phyloP scores from a whole-genome alignment of 2,329 filamentous ascomycete species.

The Reticulascus tulasneorum region DNA sequence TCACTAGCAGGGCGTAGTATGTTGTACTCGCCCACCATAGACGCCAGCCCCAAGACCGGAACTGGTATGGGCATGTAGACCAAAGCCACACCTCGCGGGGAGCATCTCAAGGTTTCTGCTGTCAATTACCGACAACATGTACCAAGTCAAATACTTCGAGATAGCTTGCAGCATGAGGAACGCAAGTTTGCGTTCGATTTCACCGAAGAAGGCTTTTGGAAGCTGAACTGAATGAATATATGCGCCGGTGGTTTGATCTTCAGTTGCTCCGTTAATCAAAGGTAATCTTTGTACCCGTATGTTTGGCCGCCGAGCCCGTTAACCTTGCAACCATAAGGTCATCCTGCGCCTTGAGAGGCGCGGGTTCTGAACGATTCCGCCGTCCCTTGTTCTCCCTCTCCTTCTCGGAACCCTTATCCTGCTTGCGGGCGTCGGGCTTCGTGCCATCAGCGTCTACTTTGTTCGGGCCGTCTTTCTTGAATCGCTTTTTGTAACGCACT shows the following conservation, averaged over 20 bases:
- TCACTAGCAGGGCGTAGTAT: too few species aligned
- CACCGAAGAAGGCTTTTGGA: too few species aligned
- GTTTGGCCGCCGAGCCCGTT: conserved; percentile 74
- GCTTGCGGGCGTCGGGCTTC: conserved; percentile 21
- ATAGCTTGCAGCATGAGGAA: too few species aligned
- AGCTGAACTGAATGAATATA: too few species aligned
- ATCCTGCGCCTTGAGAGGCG: conserved; percentile 37
- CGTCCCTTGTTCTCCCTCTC: conserved; percentile 13
- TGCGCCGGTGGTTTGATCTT: not conserved
- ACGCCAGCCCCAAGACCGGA: too few species aligned
- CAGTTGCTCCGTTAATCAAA: conserved; percentile 57
- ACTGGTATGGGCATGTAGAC: too few species aligned
- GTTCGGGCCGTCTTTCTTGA: conserved; percentile 65
- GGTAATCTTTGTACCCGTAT: conserved; percentile 74
- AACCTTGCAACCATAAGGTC: conserved; percentile 57
- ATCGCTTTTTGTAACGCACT: conserved; percentile 89
- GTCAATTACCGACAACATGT: too few species aligned
- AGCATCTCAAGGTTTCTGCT: too few species aligned
- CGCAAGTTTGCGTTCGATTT: too few species aligned
- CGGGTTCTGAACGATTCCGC: conserved; percentile 27
- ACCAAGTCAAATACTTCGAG: too few species aligned
- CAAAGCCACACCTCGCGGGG: too few species aligned
- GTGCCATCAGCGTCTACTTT: conserved; percentile 22
- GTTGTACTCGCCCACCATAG: too few species aligned
- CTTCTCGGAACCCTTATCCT: conserved; percentile 21